Percentiles rank a stretch among this genome's conserved stretches.
phyloP scores from a whole-genome alignment of 2,329 filamentous ascomycete genomes.

The Nemania bipapillata region DNA sequence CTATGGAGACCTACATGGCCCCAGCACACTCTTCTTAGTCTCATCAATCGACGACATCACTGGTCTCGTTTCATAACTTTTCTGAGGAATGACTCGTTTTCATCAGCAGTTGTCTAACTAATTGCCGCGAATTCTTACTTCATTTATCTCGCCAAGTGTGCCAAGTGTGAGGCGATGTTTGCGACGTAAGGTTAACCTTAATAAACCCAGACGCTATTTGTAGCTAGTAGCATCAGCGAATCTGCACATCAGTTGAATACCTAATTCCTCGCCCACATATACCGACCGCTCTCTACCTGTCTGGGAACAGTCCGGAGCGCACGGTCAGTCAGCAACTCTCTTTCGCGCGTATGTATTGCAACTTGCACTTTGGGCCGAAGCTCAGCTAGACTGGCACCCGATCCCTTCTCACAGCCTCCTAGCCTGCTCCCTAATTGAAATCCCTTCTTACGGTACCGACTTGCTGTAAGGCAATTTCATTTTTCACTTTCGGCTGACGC shows the following conservation, averaged over 20 bases:
- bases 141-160: conserved; percentile 4
- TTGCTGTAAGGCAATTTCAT: background rate
- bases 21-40: background rate
- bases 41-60: conserved; percentile 27
- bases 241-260: background rate
- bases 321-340: conserved; percentile 18
- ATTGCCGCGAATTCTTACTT: background rate
- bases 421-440: conserved; percentile 26
- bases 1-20: background rate
- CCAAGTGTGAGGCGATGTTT: background rate
- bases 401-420: conserved; percentile 21
- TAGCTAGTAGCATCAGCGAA: no score
- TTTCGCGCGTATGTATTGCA: background rate
- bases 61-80: conserved; percentile 15
- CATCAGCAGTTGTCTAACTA: conserved; percentile 1
- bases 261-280: background rate
- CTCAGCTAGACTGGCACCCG: conserved; percentile 12
- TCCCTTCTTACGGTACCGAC: background rate
- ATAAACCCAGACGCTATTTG: no score
- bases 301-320: background rate
- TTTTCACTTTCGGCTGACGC: conserved; percentile 30
- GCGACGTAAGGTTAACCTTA: background rate
- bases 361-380: conserved; percentile 21
- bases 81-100: conserved; percentile 17
- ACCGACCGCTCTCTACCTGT: background rate